Evolutionary conservation across 75 land plant genomes (phyloP), one percentile per base, ranked within the genome.

Genomic region (Ceratopteris richardii): DNA sequence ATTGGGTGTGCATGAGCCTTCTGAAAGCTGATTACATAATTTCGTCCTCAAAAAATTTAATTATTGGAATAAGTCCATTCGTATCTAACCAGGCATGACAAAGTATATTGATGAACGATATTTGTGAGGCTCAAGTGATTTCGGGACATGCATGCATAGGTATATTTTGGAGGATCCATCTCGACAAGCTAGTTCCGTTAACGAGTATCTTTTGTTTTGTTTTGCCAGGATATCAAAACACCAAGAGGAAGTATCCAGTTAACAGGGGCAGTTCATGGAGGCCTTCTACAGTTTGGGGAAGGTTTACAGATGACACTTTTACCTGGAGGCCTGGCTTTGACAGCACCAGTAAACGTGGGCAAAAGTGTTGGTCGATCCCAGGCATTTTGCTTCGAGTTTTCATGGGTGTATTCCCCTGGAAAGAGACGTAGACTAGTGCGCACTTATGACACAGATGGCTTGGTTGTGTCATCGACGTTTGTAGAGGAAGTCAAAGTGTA

Each of bases 381-480:
- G 48, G 79, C 88, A 13, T 94, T 94, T 72, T 81, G 74, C 68
- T 74, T 94, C 10, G 98, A 94, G 78, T 82, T 94, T 30, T 77
- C 88, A 10, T 94, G 98, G 98, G 69, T 86, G 39, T 91, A 89
- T 50, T 67, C 85, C 19, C 82, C 87, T n/a, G 71, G 66, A 31
- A 72, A 71, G 69, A 70, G 98, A 61, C 96, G 89, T 58, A 69
- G 98, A 46, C 69, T 94, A 9, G 77, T 94, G 20, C 85, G 98
- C n/a, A 94, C 98, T 26, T 86, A 66, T 55, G 96, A 94, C 54
- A 69, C 59, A 0, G 81, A 86, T 55, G 98, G 98, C 29, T 56
- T 81, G 60, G 98, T 93, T 20, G 98, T 94, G 16, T 94, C 98
- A 16, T 80, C 98, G 2, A 90, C 91, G 21, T 73, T 81, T 51